Evolutionary conservation across 768 basidiomycete genomes (phyloP).

Genomic region (Trametes cinnabarina): DNA sequence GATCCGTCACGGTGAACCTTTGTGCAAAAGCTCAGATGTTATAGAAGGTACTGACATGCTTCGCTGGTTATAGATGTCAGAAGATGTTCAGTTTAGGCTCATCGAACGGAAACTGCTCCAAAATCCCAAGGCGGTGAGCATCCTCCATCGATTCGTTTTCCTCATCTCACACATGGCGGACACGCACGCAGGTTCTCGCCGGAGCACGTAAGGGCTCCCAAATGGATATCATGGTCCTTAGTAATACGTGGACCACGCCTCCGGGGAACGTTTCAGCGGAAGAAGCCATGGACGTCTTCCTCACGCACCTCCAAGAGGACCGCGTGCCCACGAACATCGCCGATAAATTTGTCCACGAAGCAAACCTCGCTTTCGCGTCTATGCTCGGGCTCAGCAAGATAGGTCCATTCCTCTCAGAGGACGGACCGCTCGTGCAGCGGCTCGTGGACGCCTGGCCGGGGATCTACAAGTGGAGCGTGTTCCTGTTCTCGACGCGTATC

Average conservation of each 20-base stretch:
- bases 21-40: too few relatives aligned
- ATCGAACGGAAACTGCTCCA: neutral
- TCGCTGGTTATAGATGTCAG: too few relatives aligned
- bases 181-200: conserved; percentile 13
- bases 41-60: too few relatives aligned
- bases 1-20: too few relatives aligned
- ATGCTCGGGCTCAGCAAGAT: conserved; percentile 36
- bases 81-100: neutral
- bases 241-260: conserved; percentile 28
- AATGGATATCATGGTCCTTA: conserved; percentile 20
- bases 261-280: conserved; percentile 17
- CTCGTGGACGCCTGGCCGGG: conserved; percentile 35
- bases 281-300: conserved; percentile 31
- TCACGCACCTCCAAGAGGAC: conserved; percentile 28
- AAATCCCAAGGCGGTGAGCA: neutral
- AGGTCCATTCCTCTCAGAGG: conserved; percentile 24
- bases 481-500: conserved; percentile 31
- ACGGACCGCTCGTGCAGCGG: conserved; percentile 22
- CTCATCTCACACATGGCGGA: too few relatives aligned
- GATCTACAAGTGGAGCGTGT: conserved; percentile 38
- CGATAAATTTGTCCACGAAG: conserved; percentile 5
- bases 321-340: conserved; percentile 14
- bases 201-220: conserved; percentile 19
- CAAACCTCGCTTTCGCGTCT: conserved; percentile 33
- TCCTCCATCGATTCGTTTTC: too few relatives aligned